Conservation (phyloP, 768 basidiomycete genomes). For the Boletellus ananiceps region DNA sequence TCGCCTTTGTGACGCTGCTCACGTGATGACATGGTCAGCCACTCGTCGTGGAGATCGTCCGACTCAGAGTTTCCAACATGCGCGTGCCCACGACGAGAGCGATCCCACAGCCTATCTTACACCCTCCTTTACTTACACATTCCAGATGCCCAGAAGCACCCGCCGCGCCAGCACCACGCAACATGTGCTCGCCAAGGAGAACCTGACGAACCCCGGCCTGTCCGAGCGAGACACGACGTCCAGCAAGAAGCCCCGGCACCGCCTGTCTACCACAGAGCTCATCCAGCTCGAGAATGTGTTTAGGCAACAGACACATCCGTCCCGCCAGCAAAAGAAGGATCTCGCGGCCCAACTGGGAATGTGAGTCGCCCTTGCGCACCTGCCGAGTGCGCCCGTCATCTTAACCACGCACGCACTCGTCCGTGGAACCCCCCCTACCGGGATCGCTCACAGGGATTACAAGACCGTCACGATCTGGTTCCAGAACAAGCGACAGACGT, state of each 20-base stretch:
- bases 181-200: constrained; percentile 15
- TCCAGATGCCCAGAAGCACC: constrained; percentile 29
- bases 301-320: constrained; percentile 27
- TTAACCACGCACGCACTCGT: no score
- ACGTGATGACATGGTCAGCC: constrained; percentile 27
- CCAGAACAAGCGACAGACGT: constrained; percentile 71
- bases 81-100: neutral
- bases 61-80: neutral
- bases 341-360: constrained; percentile 26
- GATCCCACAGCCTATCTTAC: constrained; percentile 19
- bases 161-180: constrained; percentile 19
- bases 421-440: no score
- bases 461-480: constrained; percentile 70
- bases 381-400: neutral
- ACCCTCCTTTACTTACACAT: constrained; percentile 13
- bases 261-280: constrained; percentile 32
- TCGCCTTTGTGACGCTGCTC: neutral
- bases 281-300: constrained; percentile 27
- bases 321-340: constrained; percentile 27
- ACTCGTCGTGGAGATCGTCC: neutral
- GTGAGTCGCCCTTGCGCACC: constrained; percentile 13
- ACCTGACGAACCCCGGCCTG: neutral
- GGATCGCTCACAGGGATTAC: constrained; percentile 32
- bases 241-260: constrained; percentile 33
- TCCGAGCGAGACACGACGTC: neutral